Conservation (phyloP, 495 filamentous ascomycete species). For the Cercophora samala region DNA sequence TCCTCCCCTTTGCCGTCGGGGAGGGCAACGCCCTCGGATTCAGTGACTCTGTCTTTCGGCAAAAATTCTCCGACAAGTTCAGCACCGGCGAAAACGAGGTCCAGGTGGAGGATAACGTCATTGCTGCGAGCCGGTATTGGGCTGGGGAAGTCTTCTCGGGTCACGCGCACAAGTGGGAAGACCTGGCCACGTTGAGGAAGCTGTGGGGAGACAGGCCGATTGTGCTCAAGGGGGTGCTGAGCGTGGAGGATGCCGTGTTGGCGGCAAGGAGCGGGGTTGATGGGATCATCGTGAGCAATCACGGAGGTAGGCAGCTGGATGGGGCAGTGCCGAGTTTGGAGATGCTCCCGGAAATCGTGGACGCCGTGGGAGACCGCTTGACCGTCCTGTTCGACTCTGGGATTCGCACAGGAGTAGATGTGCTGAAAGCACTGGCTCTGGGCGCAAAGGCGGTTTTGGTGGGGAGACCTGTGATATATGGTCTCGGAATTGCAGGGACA, state of each 20-base stretch:
- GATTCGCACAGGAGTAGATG: conserved; percentile 47
- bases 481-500: conserved; percentile 51
- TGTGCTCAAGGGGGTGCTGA: conserved; percentile 46
- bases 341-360: conserved; percentile 45
- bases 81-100: conserved; percentile 18
- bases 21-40: conserved; percentile 46
- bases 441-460: conserved; percentile 53
- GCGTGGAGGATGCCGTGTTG: conserved; percentile 34
- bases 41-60: conserved; percentile 62
- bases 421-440: conserved; percentile 51
- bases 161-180: conserved; percentile 55
- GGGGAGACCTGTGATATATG: conserved; percentile 50
- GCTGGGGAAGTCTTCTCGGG: conserved; percentile 49
- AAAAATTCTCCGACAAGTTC: conserved; percentile 28
- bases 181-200: conserved; percentile 52
- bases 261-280: conserved; percentile 34
- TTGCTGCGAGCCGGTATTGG: conserved; percentile 43
- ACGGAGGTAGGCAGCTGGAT: conserved; percentile 47
- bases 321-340: conserved; percentile 44
- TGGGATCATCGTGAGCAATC: conserved; percentile 42
- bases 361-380: conserved; percentile 44
- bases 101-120: conserved; percentile 26
- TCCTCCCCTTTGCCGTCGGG: conserved; percentile 52
- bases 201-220: conserved; percentile 59
- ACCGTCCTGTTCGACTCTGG: conserved; percentile 51